Conservation (phyloP, 768 basidiomycete genomes). For the Chalciporus sphaerocephalus region DNA sequence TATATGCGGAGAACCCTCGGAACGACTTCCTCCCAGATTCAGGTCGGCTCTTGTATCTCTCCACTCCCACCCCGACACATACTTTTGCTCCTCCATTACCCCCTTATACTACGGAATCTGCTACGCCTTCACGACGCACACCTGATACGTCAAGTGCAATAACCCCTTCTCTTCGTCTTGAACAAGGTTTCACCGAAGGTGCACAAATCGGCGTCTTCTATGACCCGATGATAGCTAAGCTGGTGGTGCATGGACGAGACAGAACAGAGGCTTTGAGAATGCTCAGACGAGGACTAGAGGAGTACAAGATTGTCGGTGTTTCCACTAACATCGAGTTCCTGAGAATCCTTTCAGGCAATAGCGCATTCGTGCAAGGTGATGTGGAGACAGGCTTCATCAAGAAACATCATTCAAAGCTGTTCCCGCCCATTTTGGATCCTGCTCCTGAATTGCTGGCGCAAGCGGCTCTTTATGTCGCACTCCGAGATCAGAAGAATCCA, state of each 20-base stretch:
- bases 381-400: conserved; percentile 92
- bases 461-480: conserved; percentile 70
- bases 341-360: conserved; percentile 68
- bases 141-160: conserved; percentile 27
- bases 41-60: conserved; percentile 74
- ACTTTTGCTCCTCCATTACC: conserved; percentile 51
- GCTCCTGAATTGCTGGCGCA: conserved; percentile 66
- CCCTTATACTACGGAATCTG: conserved; percentile 26
- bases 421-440: conserved; percentile 60
- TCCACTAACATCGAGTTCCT: conserved; percentile 91
- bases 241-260: conserved; percentile 83
- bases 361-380: conserved; percentile 70
- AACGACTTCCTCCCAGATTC: conserved; percentile 93
- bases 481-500: conserved; percentile 51
- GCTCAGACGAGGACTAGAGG: conserved; percentile 74
- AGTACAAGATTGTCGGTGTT: conserved; percentile 88
- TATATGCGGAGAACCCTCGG: conserved; percentile 93
- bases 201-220: conserved; percentile 84
- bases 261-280: conserved; percentile 79
- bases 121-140: conserved; percentile 20
- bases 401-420: conserved; percentile 83
- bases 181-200: conserved; percentile 82
- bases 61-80: conserved; percentile 72
- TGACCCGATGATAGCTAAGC: conserved; percentile 89
- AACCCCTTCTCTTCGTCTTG: conserved; percentile 72